These are phyloP conservation scores for Fonsecaea nubica DNA, from an alignment of 2,329 filamentous ascomycete genomes.

Conservation along the genomic window DNA sequence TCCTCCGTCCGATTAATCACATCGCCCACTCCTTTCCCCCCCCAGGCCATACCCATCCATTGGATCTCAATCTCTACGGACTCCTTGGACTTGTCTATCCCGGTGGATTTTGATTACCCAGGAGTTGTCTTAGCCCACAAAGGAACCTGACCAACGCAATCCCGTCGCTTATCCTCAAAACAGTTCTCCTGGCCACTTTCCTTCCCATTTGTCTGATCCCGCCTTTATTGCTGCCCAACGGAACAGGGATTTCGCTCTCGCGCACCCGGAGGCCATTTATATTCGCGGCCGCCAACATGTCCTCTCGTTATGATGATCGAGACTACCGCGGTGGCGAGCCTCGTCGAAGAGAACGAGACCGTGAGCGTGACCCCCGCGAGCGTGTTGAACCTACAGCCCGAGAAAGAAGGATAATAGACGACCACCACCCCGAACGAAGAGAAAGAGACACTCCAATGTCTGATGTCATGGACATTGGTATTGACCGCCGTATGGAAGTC, in stretches of 20 bases:
- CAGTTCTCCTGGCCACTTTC: conserved; percentile 24
- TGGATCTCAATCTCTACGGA: conserved; percentile 26
- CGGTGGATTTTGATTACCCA: conserved; percentile 27
- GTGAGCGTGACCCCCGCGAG: conserved; percentile 19
- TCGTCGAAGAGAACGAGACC: conserved; percentile 31
- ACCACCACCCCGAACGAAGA: conserved; percentile 23
- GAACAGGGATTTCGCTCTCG: conserved; percentile 24
- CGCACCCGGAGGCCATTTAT: conserved; percentile 22
- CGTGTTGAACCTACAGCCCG: conserved; percentile 27
- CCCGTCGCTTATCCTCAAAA: conserved; percentile 31
- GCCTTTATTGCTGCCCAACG: conserved; percentile 35
- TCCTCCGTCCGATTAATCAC: conserved; percentile 25
- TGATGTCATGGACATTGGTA: conserved; percentile 31
- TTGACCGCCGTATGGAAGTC: conserved; percentile 27
- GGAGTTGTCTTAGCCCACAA: conserved; percentile 31
- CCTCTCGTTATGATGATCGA: conserved; percentile 36
- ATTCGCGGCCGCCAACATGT: conserved; percentile 31
- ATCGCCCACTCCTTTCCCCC: conserved; percentile 16
- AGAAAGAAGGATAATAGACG: conserved; percentile 35
- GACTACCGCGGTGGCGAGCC: conserved; percentile 33
- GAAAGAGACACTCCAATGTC: conserved; percentile 33
- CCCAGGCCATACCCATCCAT: conserved; percentile 24
- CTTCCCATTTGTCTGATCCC: conserved; percentile 34
- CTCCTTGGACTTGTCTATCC: conserved; percentile 17
- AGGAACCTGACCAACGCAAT: conserved; percentile 25